phyloP scores from a whole-genome alignment of 164 flowering plant species.

The Malania oleifera region DNA sequence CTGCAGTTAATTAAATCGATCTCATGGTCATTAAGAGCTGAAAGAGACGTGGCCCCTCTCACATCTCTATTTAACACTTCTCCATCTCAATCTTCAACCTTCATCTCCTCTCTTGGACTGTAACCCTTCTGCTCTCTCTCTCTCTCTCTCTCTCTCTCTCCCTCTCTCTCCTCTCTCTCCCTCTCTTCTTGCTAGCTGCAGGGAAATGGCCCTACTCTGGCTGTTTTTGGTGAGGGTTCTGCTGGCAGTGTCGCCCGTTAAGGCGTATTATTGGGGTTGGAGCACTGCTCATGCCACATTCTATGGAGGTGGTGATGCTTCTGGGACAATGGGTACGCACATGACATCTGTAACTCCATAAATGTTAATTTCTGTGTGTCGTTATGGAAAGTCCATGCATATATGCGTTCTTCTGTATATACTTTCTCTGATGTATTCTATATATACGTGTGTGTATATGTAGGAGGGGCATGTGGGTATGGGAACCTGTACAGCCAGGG shows the following conservation, averaged over 20 bases:
- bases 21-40: too few relatives aligned
- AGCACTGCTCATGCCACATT: conserved; percentile 67
- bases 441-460: conserved; percentile 1
- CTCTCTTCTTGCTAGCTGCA: conserved; percentile 11
- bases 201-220: conserved; percentile 37
- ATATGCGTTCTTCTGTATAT: not conserved
- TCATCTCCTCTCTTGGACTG: too few relatives aligned
- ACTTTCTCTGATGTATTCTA: too few relatives aligned
- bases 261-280: conserved; percentile 56
- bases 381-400: too few relatives aligned
- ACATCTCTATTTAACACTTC: too few relatives aligned
- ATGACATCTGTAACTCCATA: too few relatives aligned
- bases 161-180: conserved; percentile 1
- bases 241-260: conserved; percentile 25
- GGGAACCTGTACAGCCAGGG: conserved; percentile 79
- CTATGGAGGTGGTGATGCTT: conserved; percentile 78
- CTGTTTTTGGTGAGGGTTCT: conserved; percentile 25
- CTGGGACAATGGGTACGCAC: conserved; percentile 73
- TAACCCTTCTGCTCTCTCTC: too few relatives aligned
- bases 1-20: too few relatives aligned
- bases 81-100: too few relatives aligned
- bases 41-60: too few relatives aligned
- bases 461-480: conserved; percentile 86
- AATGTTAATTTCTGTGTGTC: too few relatives aligned
- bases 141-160: too few relatives aligned